Evolutionary conservation across 2,329 filamentous ascomycete species (phyloP).

Genomic region (Stemphylium beticola): DNA sequence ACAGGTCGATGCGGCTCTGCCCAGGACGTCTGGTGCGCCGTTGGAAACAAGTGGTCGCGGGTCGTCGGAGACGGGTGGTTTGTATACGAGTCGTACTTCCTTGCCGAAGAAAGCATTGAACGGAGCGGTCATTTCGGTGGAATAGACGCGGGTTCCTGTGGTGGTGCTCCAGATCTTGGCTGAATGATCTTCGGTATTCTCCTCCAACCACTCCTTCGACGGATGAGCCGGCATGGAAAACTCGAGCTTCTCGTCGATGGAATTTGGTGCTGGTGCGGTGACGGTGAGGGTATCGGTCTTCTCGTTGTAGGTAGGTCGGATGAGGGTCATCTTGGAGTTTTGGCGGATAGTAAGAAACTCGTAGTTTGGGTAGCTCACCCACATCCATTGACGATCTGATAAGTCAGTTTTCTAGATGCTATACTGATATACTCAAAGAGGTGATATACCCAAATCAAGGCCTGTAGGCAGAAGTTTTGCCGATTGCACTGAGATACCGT

Average conservation of each 20-base stretch:
- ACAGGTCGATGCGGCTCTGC: slow-evolving; percentile 60
- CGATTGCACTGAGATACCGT: slow-evolving; percentile 62
- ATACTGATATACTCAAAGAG: not conserved
- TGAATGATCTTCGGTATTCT: slow-evolving; percentile 57
- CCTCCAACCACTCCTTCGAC: slow-evolving; percentile 58
- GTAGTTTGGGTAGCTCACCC: slow-evolving; percentile 59
- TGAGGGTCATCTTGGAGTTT: slow-evolving; percentile 67
- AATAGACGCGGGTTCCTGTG: slow-evolving; percentile 65
- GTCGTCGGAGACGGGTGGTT: slow-evolving; percentile 57
- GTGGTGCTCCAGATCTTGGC: slow-evolving; percentile 66
- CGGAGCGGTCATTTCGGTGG: slow-evolving; percentile 56
- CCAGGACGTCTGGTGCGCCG: slow-evolving; percentile 60
- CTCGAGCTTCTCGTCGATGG: slow-evolving; percentile 35
- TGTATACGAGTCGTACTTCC: slow-evolving; percentile 65
- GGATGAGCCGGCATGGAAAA: slow-evolving; percentile 64
- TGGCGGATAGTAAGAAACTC: slow-evolving; percentile 69
- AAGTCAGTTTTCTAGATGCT: slow-evolving; percentile 3
- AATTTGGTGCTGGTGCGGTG: slow-evolving; percentile 52
- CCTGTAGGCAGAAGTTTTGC: slow-evolving; percentile 62
- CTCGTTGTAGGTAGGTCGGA: slow-evolving; percentile 59
- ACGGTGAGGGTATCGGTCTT: slow-evolving; percentile 58
- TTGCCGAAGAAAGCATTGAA: slow-evolving; percentile 64
- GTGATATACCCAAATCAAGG: slow-evolving; percentile 56
- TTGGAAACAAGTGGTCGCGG: slow-evolving; percentile 63
- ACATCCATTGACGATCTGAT: slow-evolving; percentile 69